Base-by-base conservation (phyloP, 2,329 filamentous ascomycete genomes). In the Sclerotinia glacialis region DNA sequence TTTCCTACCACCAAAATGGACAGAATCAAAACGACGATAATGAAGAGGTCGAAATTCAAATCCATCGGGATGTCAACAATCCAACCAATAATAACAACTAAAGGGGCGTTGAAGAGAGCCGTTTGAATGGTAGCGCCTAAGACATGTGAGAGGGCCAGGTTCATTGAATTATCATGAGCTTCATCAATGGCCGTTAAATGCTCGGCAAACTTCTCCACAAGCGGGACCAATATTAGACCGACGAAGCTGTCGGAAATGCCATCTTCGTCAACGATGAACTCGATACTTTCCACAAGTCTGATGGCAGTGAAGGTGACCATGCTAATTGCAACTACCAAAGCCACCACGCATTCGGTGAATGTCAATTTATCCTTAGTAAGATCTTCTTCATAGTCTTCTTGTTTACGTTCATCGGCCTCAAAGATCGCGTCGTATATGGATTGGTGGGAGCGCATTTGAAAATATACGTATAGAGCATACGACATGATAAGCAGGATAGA, bases 161-260 rank as follows among this genome's bases (percentile, higher is more conserved):
- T 72, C 72, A 93, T 93, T 75, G 89, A 87, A 76, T 91, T 86
- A 72, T 92, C 89, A 82, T 87, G 94, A 31, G 92, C 92, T 81
- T 96, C 92, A 72, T 95, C 90, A 67, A 96, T 83, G 52, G 91
- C 90, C 1, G 90, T 93, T 53, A 96, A 79, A 78, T 96, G 92
- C 77, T 96, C 92, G 14, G 92, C 91, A 2, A 90, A 88, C 78
- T 96, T 96, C 75, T 96, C 92, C 6, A 95, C 91, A 0, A 96
- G 82, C 2, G 91, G 89, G 6, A 95, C 84, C 0, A 96, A 82
- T 71, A 95, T 94, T 44, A 96, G 80, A 73, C 91, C 85, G 67
- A 88, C 79, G 69, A 88, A 89, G 42, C 82, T 82, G 70, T 87
- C 84, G 0, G 81, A 81, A 50, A 88, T 79, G 31, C 80, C 77